phyloP scores from a whole-genome alignment of 495 filamentous ascomycete species.

The Aspergillus incahuasiensis region DNA sequence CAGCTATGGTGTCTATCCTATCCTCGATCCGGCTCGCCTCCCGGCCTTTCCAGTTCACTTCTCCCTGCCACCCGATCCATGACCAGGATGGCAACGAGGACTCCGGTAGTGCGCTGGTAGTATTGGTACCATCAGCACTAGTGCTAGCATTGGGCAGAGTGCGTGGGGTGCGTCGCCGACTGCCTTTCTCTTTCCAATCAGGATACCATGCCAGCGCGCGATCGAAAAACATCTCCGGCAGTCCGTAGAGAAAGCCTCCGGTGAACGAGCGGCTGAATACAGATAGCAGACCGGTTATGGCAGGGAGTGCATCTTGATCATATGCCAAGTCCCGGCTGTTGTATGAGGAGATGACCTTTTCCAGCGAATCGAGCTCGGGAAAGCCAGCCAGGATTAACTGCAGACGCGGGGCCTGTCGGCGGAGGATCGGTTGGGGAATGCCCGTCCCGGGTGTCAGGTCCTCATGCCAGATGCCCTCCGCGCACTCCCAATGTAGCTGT shows the following conservation, averaged over 20 bases:
- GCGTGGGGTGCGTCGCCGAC: background rate
- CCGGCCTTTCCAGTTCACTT: background rate
- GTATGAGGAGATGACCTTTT: slow-evolving; percentile 5
- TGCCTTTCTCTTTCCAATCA: background rate
- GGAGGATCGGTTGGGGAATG: background rate
- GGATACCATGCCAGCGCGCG: slow-evolving; percentile 13
- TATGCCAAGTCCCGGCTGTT: slow-evolving; percentile 14
- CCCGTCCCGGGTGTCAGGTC: background rate
- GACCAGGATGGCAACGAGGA: slow-evolving; percentile 24
- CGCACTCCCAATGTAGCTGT: background rate
- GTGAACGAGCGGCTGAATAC: slow-evolving; percentile 13
- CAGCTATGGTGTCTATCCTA: background rate
- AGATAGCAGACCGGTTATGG: slow-evolving; percentile 14
- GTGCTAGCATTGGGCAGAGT: too few relatives aligned
- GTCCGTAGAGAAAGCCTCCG: slow-evolving; percentile 19
- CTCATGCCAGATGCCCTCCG: background rate
- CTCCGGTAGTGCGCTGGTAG: background rate
- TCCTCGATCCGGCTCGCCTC: too few relatives aligned
- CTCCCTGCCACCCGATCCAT: slow-evolving; percentile 25
- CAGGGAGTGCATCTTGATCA: slow-evolving; percentile 20
- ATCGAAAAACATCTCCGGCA: slow-evolving; percentile 22
- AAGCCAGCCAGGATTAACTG: background rate
- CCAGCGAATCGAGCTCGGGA: background rate
- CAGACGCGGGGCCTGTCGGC: background rate
- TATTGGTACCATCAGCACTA: too few relatives aligned